These are phyloP conservation scores for Pyronema omphalodes DNA, from an alignment of 495 filamentous ascomycete species.

Conservation along the genomic window DNA sequence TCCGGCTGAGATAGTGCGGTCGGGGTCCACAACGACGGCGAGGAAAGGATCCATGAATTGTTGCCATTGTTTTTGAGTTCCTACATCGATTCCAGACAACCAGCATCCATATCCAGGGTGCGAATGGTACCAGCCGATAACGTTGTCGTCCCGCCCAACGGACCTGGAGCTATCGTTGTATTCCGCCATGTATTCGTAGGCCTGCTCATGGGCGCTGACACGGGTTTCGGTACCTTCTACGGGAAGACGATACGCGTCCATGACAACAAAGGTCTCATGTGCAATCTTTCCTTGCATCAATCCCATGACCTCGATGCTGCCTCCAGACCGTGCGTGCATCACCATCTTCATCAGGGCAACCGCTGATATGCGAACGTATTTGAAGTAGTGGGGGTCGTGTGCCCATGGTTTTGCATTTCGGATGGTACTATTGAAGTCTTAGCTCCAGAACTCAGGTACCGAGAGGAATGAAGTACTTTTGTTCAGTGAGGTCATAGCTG, in stretches of 20 bases:
- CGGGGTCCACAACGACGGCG: slow-evolving; percentile 92
- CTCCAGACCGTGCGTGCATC: slow-evolving; percentile 91
- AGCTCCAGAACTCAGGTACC: background rate
- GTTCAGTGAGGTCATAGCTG: slow-evolving; percentile 47
- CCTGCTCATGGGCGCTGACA: slow-evolving; percentile 87
- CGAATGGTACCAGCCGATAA: slow-evolving; percentile 94
- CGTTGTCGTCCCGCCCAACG: slow-evolving; percentile 62
- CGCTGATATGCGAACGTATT: slow-evolving; percentile 78
- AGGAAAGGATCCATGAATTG: slow-evolving; percentile 71
- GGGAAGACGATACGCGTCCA: slow-evolving; percentile 81
- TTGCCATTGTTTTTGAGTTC: slow-evolving; percentile 73
- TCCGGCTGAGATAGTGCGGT: slow-evolving; percentile 83
- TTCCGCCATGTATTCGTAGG: slow-evolving; percentile 88
- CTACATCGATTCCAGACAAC: slow-evolving; percentile 89
- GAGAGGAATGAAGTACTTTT: slow-evolving; percentile 31
- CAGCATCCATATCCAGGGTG: slow-evolving; percentile 98
- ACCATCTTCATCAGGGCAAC: slow-evolving; percentile 97
- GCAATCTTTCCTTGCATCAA: slow-evolving; percentile 92
- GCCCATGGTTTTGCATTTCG: slow-evolving; percentile 55
- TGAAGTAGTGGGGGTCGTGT: slow-evolving; percentile 76
- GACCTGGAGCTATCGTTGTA: slow-evolving; percentile 63
- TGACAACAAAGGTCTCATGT: slow-evolving; percentile 71
- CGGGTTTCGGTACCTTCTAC: slow-evolving; percentile 96
- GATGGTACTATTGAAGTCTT: background rate
- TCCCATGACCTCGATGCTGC: slow-evolving; percentile 89